Conservation (phyloP, 495 filamentous ascomycete species). For the Talaromyces ruber region DNA sequence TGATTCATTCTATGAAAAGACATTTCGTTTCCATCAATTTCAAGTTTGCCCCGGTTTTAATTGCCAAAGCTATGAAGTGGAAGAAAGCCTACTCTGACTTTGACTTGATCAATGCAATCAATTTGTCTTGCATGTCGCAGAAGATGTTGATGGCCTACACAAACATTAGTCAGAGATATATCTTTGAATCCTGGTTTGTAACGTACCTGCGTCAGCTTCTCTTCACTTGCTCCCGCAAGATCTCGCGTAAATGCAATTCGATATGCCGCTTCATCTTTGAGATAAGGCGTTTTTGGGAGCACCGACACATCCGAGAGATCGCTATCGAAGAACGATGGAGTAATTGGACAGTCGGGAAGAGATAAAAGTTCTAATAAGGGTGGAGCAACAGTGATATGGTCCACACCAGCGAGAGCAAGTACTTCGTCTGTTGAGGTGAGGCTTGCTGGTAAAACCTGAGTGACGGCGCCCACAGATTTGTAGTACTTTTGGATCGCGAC, state of each 20-base stretch:
- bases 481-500: constrained; percentile 46
- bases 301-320: constrained; percentile 6
- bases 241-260: constrained; percentile 42
- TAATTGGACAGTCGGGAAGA: constrained; percentile 19
- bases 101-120: constrained; percentile 35
- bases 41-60: neutral
- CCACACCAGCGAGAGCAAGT: constrained; percentile 45
- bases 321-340: constrained; percentile 27
- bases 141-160: constrained; percentile 51
- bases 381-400: constrained; percentile 50
- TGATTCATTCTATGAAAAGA: neutral
- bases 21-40: neutral
- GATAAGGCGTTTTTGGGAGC: constrained; percentile 15
- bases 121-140: constrained; percentile 46
- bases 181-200: neutral
- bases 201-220: constrained; percentile 42
- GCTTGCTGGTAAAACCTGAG: constrained; percentile 48
- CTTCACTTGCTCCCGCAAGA: constrained; percentile 37
- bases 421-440: constrained; percentile 49
- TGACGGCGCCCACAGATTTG: constrained; percentile 26
- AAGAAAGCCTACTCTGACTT: neutral
- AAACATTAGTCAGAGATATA: neutral
- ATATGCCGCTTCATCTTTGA: constrained; percentile 36
- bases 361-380: constrained; percentile 39
- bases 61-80: neutral